Percentiles rank a stretch among this genome's conserved stretches.
Evolutionary conservation across 2,329 filamentous ascomycete species (phyloP).

Genomic region (Trichoderma koningii): DNA sequence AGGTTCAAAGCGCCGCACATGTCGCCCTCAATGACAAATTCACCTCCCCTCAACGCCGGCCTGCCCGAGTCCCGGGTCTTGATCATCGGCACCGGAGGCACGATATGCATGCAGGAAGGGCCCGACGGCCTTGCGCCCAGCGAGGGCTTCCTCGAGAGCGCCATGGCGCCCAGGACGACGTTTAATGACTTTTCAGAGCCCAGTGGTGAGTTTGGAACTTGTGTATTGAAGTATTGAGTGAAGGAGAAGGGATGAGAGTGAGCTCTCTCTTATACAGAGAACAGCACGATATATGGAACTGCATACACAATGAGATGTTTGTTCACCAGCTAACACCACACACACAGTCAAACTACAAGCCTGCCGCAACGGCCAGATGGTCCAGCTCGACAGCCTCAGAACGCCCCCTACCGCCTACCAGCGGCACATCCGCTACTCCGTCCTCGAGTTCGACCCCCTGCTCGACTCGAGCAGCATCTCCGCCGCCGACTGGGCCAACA

Average conservation of each 20-base stretch:
- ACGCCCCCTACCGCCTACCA: constrained; percentile 80
- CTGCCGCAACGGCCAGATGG: constrained; percentile 51
- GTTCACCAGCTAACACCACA: not conserved
- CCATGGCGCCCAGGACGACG: constrained; percentile 77
- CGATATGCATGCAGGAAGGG: constrained; percentile 88
- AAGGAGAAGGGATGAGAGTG: not conserved
- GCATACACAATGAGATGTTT: too few species aligned
- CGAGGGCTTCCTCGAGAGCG: constrained; percentile 76
- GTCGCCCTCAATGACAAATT: constrained; percentile 27
- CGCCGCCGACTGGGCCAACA: constrained; percentile 81
- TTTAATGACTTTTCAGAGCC: constrained; percentile 69
- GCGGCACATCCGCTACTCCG: constrained; percentile 78
- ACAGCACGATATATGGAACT: too few species aligned
- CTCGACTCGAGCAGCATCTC: constrained; percentile 91
- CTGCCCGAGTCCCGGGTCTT: constrained; percentile 78
- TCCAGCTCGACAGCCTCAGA: constrained; percentile 67
- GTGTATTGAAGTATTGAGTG: not conserved
- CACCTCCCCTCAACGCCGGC: constrained; percentile 31
- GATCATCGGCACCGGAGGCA: constrained; percentile 87
- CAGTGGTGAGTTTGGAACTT: constrained; percentile 32
- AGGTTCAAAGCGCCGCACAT: constrained; percentile 5
- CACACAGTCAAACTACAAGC: constrained; percentile 52
- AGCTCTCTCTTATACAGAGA: not conserved
- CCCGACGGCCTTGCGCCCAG: constrained; percentile 79
- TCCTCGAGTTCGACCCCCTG: constrained; percentile 80